A percentile compares a stretch with the other conserved stretches of the same genome.
Conservation (phyloP, 108 stramenopile species). For the Pelagomonas calceolata region DNA sequence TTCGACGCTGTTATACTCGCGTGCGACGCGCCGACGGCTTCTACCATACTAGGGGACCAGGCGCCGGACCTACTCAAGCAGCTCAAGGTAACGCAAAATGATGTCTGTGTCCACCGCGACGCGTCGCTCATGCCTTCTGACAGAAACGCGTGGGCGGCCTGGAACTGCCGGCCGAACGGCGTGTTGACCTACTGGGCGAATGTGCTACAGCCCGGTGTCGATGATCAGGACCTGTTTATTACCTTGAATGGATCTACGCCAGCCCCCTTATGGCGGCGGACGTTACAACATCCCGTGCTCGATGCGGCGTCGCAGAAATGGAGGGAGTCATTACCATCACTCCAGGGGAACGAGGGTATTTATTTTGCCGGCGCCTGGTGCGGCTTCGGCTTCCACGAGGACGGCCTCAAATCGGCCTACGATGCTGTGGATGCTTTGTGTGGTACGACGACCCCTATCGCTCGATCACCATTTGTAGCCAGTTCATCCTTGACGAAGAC, state of each 20-base stretch:
- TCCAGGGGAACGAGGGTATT: constrained; percentile 65
- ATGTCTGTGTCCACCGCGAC: constrained; percentile 82
- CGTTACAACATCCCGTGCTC: constrained; percentile 80
- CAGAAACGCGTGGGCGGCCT: constrained; percentile 70
- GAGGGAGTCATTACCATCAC: constrained; percentile 38
- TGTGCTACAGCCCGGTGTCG: constrained; percentile 70
- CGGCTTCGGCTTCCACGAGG: constrained; percentile 96
- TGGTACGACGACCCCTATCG: not conserved
- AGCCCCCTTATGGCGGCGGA: constrained; percentile 30
- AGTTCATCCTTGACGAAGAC: not conserved
- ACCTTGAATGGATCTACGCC: constrained; percentile 64
- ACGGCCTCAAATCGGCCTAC: constrained; percentile 74
- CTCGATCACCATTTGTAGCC: no score
- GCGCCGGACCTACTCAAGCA: constrained; percentile 14
- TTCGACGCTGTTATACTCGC: constrained; percentile 81
- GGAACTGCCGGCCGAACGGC: constrained; percentile 77
- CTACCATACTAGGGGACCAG: constrained; percentile 37
- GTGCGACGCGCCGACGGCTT: constrained; percentile 68
- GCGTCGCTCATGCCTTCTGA: constrained; percentile 68
- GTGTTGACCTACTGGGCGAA: constrained; percentile 94
- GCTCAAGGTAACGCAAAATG: constrained; percentile 55
- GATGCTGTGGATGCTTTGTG: constrained; percentile 52
- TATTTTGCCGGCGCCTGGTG: constrained; percentile 88
- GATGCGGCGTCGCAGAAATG: constrained; percentile 53
- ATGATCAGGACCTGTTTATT: constrained; percentile 63